Evolutionary conservation across 78 protist genomes (phyloP).

Genomic region (Polysphondylium violaceum): DNA sequence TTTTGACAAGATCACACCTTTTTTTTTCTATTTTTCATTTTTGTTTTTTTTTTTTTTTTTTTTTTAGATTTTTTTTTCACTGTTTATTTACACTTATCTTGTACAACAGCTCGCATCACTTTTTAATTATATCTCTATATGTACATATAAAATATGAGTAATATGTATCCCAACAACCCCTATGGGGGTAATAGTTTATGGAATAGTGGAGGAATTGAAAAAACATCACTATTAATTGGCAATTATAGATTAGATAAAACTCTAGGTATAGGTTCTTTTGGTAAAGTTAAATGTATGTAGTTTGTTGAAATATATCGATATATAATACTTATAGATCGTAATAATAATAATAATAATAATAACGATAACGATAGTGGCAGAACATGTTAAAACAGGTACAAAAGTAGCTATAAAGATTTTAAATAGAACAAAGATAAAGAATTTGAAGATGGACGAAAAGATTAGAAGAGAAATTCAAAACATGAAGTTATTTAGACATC

Average conservation of each 20-base stretch:
- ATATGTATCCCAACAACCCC: no score
- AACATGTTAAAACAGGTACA: constrained; percentile 74
- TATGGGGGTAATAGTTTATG: background rate
- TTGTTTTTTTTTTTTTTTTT: background rate
- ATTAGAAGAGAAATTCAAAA: constrained; percentile 97
- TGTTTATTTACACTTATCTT: background rate
- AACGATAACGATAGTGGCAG: constrained; percentile 64
- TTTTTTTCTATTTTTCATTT: background rate
- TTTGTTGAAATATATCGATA: background rate
- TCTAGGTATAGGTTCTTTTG: constrained; percentile 80
- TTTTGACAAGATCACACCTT: background rate
- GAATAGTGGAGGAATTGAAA: constrained; percentile 35
- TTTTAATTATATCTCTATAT: no score
- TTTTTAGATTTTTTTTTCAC: background rate
- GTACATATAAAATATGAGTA: no score
- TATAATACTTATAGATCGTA: background rate
- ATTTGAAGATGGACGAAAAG: constrained; percentile 94
- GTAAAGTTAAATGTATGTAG: constrained; percentile 78
- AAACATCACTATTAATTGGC: constrained; percentile 50
- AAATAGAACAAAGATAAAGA: constrained; percentile 93
- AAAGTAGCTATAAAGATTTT: constrained; percentile 98
- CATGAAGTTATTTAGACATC: constrained; percentile 97
- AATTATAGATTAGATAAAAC: constrained; percentile 77
- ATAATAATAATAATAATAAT: background rate
- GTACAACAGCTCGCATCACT: background rate